Evolutionary conservation across 768 basidiomycete genomes (phyloP), one percentile per base, ranked within the genome.

Genomic region (Leccinum longicurvipes): DNA sequence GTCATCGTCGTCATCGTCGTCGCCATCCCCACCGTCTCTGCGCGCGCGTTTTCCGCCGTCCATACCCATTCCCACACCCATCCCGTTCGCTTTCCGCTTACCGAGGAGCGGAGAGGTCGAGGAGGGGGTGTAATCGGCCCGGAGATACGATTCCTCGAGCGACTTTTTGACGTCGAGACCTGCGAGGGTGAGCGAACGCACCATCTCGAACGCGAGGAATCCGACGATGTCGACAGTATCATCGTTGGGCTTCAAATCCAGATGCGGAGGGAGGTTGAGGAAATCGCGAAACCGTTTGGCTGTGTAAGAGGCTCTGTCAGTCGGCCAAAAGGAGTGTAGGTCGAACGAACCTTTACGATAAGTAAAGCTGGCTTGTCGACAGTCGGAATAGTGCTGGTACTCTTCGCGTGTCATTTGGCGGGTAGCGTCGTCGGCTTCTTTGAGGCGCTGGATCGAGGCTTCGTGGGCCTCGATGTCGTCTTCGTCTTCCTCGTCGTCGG

Each of bases 181-280:
- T 1, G 90, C 91, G 41, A 96, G 80, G 0, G 93, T 94, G 47
- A 98, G 81, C 3, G 92, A 91, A 50, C 94, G 87, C 28, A 98
- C 94, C 87, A 96, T 94, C 72, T 98, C 95, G 72, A 96, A 98
- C 0, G 93, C 89, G 44, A 98, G 84, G 75, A 98, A 98, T 24
- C 95, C 95, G 63, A 98, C 92, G 56, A 97, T 95, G 67, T 98
- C 95, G 65, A 95, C 79, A 3, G 95, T 94, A 71, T 97, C 94
- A 71, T 97, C 95, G 72, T 89, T 91, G 28, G 90, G 84, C 73
- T 90, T 91, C 57, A 93, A 79, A 65, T 97, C 93, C 42, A 96
- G 82, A 57, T 91, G 87, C 0, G 87, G 65, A 3, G 93, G 90
- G 11, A 97, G 82, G 68, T 93, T 93, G 52, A 98, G 80, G 66